These are phyloP conservation scores for Helotiales sp. DNA, from an alignment of 2,329 filamentous ascomycete species.

Conservation along the genomic window DNA sequence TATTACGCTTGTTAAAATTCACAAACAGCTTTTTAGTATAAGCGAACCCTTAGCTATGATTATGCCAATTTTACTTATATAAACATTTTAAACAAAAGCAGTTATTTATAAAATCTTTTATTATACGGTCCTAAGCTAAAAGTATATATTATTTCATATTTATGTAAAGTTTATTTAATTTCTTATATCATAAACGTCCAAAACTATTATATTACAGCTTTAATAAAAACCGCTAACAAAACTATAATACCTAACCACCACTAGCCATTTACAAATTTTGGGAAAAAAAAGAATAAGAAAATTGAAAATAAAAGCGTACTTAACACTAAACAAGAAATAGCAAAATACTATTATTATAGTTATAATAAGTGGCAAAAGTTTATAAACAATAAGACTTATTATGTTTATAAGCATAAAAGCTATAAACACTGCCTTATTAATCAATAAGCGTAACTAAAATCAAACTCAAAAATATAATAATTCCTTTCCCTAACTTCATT, in stretches of 20 bases:
- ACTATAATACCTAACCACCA: neutral
- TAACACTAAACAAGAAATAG: neutral
- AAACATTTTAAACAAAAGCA: too few species aligned
- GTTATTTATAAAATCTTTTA: too few species aligned
- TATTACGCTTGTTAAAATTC: too few species aligned
- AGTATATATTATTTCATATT: too few species aligned
- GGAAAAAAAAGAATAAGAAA: neutral
- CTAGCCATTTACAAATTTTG: neutral
- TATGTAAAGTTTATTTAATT: neutral
- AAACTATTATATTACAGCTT: neutral
- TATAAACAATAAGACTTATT: neutral
- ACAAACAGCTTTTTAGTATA: too few species aligned
- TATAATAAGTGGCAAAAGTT: neutral
- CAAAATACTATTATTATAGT: neutral
- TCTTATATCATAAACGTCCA: too few species aligned
- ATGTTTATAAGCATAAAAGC: neutral
- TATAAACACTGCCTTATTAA: neutral
- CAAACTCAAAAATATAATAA: too few species aligned
- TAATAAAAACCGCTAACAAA: neutral
- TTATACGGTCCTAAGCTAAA: too few species aligned
- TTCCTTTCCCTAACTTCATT: too few species aligned
- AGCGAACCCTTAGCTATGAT: too few species aligned
- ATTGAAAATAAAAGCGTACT: neutral
- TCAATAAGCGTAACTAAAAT: slow-evolving; percentile 13
- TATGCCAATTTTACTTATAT: too few species aligned